Base-by-base conservation (phyloP, 1,284 basidiomycete species). In the Heterobasidion parviporum region DNA sequence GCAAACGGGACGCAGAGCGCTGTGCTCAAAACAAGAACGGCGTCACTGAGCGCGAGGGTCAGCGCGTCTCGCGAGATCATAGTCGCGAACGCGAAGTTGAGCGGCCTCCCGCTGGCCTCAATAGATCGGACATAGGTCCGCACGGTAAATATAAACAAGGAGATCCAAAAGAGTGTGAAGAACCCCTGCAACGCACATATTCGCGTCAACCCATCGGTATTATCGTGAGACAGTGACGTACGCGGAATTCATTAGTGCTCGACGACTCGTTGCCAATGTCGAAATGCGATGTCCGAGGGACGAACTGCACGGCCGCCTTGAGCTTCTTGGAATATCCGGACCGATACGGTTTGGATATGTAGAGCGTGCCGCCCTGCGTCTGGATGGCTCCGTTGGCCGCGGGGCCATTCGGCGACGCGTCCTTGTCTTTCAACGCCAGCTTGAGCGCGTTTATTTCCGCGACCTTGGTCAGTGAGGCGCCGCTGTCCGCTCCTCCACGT, bases 161-260 rank as follows among this genome's bases (percentile, higher is more conserved):
- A 92, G 66, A 87, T 82, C 84, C 94, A 97, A 72, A 97, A 97
- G 54, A 98, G 79, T 1, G 88, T 82, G 71, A 94, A 97, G 77
- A 97, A 97, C 1, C 94, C 94, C 84, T 88, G 63, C 35, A 53
- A 35, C 33, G n/a, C 7, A 32, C n/a, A 32, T 26, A 35, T 8
- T 45, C 56, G 12, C 18, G 45, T 53, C 46, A 61, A 33, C 47
- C 15, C 20, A 26, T 16, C n/a, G 10, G 47, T 0, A 20, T 49
- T 3, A 26, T 6, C 12, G 47, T 12, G 14, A n/a, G 15, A 49
- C 3, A 49, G 20, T 9, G 49, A 74, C 81, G 55, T 66, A 87
- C 87, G 62, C 94, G 81, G 68, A 98, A 96, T 68, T 94, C 85
- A 71, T 98, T 94, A 8, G 80, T 72, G 44, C 82, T 81, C 15